A percentile compares a stretch with the other conserved stretches of the same genome.
phyloP scores from a whole-genome alignment of 2,329 filamentous ascomycete species.

The Aspergillus sclerotialis region DNA sequence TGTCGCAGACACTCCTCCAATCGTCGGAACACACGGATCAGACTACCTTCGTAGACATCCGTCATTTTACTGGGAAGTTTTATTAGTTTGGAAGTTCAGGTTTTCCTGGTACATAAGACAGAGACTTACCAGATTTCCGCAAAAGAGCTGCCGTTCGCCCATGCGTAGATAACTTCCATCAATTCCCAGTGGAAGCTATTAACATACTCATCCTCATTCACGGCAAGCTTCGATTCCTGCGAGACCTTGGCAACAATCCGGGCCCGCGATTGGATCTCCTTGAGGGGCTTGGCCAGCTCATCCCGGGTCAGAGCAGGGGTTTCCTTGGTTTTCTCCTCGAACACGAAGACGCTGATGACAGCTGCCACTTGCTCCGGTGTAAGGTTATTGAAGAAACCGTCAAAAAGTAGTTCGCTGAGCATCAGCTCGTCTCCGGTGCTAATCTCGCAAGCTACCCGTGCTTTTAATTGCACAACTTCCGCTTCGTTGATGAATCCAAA shows the following conservation, averaged over 20 bases:
- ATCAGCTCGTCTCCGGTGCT: conserved; percentile 94
- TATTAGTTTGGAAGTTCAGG: conserved; percentile 2
- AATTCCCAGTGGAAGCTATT: conserved; percentile 86
- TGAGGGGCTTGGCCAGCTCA: conserved; percentile 76
- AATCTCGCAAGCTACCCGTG: conserved; percentile 94
- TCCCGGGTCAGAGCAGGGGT: conserved; percentile 61
- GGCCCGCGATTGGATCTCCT: conserved; percentile 81
- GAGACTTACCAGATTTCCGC: conserved; percentile 81
- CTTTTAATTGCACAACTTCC: conserved; percentile 94
- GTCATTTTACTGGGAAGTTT: conserved; percentile 78
- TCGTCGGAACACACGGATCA: conserved; percentile 92
- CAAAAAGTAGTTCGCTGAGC: conserved; percentile 87
- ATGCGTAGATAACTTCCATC: conserved; percentile 92
- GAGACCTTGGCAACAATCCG: conserved; percentile 86
- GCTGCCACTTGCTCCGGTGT: conserved; percentile 81
- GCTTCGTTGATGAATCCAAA: conserved; percentile 92
- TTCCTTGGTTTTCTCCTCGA: conserved; percentile 89
- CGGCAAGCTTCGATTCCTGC: conserved; percentile 82
- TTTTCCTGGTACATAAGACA: conserved; percentile 1
- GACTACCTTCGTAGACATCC: conserved; percentile 90
- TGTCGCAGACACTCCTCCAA: conserved; percentile 90
- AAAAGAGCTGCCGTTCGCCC: conserved; percentile 86
- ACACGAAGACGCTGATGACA: conserved; percentile 88
- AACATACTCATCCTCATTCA: conserved; percentile 95
- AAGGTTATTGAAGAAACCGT: conserved; percentile 95